Base-by-base conservation (phyloP, 208 protist species). In the Trypanosoma platydactyli region DNA sequence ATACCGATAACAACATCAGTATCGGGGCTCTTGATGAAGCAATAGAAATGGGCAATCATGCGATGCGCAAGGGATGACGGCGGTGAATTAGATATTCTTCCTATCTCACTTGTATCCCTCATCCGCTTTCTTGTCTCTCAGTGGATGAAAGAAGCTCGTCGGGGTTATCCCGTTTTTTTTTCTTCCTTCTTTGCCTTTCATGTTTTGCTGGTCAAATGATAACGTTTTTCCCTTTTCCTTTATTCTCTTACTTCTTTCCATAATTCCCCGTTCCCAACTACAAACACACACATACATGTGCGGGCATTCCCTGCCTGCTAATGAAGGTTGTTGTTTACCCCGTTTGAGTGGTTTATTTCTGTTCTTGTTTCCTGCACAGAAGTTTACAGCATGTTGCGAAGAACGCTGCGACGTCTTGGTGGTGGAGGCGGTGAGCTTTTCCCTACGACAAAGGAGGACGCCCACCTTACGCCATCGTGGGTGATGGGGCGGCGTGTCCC, bases 391-490 rank as follows among this genome's bases (percentile, higher is more conserved):
- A 82, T 73, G 18, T 71, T 83, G 48, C 62, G 71, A 15, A 73
- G 76, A 18, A 64, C 84, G 60, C 33, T 76, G 50, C 52, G 45
- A 13, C 61, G 62, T 22, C 76, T 79, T 5, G 81, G 82, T 55
- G 83, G 85, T 52, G 77, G 80, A 45, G 82, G 89, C 27, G 89
- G 86, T 18, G 84, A 92, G 16, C 63, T 92, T 38, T 92, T 95
- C 63, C 89, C 89, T 1, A 95, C 84, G 5, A 89, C 75, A 44
- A 95, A 95, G 75, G 70, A 68, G 7, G 86, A 83, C 5, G 81
- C 85, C 1, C 86, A 95, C 55, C 74, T 95, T n/a, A 61, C 52
- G 11, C 77, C 59, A 13, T 2, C 57, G 38, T 95, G 83, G 83
- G 55, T 95, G 53, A 74, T 88, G 76, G 29, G 18, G 44, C 78